phyloP scores from a whole-genome alignment of 495 filamentous ascomycete genomes.

The Aspergillus coremiiformis region DNA sequence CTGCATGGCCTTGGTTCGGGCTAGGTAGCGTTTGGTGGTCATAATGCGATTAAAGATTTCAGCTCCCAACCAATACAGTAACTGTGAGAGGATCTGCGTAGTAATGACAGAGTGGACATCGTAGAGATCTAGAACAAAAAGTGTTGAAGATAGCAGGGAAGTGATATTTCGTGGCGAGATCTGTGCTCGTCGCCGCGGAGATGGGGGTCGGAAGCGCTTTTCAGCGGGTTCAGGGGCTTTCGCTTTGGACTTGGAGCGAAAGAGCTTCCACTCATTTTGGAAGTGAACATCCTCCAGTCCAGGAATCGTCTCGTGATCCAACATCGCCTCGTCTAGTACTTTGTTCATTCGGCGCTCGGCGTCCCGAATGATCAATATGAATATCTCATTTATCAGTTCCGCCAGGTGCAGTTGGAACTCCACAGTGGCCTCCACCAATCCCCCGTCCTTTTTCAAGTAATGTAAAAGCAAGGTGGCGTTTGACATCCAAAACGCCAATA shows the following conservation, averaged over 20 bases:
- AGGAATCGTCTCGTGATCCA: conserved; percentile 97
- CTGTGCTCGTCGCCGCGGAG: conserved; percentile 88
- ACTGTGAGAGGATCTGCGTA: conserved; percentile 82
- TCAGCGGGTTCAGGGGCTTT: conserved; percentile 79
- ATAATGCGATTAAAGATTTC: conserved; percentile 98
- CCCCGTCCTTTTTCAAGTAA: conserved; percentile 91
- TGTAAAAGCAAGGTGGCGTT: conserved; percentile 92
- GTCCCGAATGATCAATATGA: conserved; percentile 95
- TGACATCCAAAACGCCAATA: conserved; percentile 97
- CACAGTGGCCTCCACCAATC: conserved; percentile 71
- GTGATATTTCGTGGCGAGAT: conserved; percentile 91
- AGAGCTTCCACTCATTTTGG: conserved; percentile 96
- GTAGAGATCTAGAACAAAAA: conserved; percentile 97
- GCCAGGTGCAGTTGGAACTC: conserved; percentile 90
- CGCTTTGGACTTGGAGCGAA: conserved; percentile 79
- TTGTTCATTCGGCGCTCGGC: conserved; percentile 98
- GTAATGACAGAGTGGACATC: conserved; percentile 97
- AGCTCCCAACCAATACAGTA: conserved; percentile 93
- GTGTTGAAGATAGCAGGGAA: conserved; percentile 90
- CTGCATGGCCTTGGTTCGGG: conserved; percentile 98
- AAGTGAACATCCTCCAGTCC: conserved; percentile 95
- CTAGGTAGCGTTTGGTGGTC: conserved; percentile 89
- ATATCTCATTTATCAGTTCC: conserved; percentile 96
- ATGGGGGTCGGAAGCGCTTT: conserved; percentile 86
- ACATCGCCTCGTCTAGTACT: conserved; percentile 82